Evolutionary conservation across 495 filamentous ascomycete genomes (phyloP).

Genomic region (Penicillium soppii): DNA sequence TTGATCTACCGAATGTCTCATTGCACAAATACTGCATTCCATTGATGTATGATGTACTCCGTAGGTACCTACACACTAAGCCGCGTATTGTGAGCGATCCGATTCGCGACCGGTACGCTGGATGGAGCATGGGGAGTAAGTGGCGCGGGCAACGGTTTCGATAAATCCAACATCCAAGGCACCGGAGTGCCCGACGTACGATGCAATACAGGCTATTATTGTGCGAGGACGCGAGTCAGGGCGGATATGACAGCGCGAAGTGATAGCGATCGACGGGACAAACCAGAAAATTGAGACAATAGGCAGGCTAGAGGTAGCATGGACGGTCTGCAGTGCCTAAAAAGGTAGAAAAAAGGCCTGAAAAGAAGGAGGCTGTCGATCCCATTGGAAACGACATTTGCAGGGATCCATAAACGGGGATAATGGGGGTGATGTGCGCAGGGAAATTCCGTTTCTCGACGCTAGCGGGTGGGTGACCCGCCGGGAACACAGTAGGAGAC

Average conservation of each 20-base stretch:
- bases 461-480: conserved; percentile 2
- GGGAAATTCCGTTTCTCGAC: neutral
- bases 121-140: neutral
- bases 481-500: too few relatives aligned
- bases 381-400: neutral
- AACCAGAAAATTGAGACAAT: neutral
- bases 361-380: conserved; percentile 4
- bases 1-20: too few relatives aligned
- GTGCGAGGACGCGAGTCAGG: neutral
- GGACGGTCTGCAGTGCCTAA: neutral
- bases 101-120: neutral
- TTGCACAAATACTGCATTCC: too few relatives aligned
- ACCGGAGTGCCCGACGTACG: neutral
- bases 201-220: neutral
- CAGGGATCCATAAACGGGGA: conserved; percentile 4
- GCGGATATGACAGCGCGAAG: neutral
- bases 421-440: conserved; percentile 8
- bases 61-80: too few relatives aligned
- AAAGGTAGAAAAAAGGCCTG: too few relatives aligned
- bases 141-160: neutral
- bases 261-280: neutral
- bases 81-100: neutral
- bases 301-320: neutral
- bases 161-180: conserved; percentile 6
- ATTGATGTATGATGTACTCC: too few relatives aligned